Conservation (phyloP, 78 protist genomes). For the Dictyostelium firmibasis region DNA sequence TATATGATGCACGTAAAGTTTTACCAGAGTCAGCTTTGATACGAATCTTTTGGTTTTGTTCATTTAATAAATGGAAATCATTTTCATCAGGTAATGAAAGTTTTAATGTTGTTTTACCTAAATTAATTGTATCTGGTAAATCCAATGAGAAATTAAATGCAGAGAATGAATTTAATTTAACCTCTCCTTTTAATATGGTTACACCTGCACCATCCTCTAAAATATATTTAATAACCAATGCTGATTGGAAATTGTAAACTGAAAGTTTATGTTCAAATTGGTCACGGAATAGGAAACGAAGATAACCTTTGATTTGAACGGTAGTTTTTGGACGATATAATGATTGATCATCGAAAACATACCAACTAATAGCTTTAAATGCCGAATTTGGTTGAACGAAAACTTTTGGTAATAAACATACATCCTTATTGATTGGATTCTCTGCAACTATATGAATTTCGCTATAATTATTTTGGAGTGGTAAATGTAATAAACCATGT, state of each 20-base stretch:
- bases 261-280: conserved; percentile 6
- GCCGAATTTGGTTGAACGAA: neutral
- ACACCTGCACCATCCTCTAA: neutral
- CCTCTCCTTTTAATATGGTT: conserved; percentile 29
- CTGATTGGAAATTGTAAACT: neutral
- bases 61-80: conserved; percentile 1
- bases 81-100: conserved; percentile 22
- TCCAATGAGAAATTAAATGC: conserved; percentile 22
- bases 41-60: neutral
- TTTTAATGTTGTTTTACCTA: conserved; percentile 9
- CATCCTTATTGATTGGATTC: neutral
- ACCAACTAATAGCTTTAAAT: conserved; percentile 23
- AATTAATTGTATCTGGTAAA: conserved; percentile 36
- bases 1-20: neutral
- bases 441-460: conserved; percentile 64
- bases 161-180: conserved; percentile 17
- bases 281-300: conserved; percentile 30
- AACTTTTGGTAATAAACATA: conserved; percentile 21
- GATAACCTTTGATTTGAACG: conserved; percentile 68
- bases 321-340: conserved; percentile 65
- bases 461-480: conserved; percentile 10
- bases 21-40: neutral
- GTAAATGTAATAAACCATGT: conserved; percentile 30
- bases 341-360: conserved; percentile 74
- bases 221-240: neutral